Conservation (phyloP, 2,329 filamentous ascomycete species). For the Cercospora sp. region DNA sequence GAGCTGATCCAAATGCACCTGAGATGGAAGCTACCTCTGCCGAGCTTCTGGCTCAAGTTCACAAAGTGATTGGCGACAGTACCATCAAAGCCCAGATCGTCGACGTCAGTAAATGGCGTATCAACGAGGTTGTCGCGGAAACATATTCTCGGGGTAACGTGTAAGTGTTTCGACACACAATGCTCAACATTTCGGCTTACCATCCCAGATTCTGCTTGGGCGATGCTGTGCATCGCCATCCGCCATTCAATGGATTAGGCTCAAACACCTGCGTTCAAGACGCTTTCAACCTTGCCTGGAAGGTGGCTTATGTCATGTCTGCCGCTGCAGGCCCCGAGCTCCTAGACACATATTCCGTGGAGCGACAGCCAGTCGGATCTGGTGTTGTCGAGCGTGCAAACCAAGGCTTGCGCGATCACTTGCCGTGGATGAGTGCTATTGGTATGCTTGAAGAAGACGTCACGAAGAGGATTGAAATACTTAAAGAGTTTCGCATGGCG, state of each 20-base stretch:
- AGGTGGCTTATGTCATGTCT: conserved; percentile 32
- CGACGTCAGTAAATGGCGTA: conserved; percentile 54
- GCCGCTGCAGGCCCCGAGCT: conserved; percentile 28
- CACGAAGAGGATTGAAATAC: conserved; percentile 38
- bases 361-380: conserved; percentile 45
- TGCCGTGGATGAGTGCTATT: conserved; percentile 12
- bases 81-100: conserved; percentile 51
- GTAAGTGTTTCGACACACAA: too few species aligned
- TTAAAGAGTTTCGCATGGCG: conserved; percentile 3
- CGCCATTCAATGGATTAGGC: conserved; percentile 57
- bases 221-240: conserved; percentile 59
- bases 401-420: conserved; percentile 56
- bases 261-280: conserved; percentile 36
- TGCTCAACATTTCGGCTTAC: too few species aligned
- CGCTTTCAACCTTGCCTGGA: conserved; percentile 13
- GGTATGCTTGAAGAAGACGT: conserved; percentile 36
- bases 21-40: neutral
- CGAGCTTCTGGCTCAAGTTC: neutral
- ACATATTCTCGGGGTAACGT: conserved; percentile 49
- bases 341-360: conserved; percentile 35
- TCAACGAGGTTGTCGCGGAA: conserved; percentile 60
- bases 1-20: conserved; percentile 21
- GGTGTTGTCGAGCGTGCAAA: conserved; percentile 57
- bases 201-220: conserved; percentile 50
- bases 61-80: conserved; percentile 53